phyloP scores from a whole-genome alignment of 352 stramenopile species.

The Phytophthora multivora region DNA sequence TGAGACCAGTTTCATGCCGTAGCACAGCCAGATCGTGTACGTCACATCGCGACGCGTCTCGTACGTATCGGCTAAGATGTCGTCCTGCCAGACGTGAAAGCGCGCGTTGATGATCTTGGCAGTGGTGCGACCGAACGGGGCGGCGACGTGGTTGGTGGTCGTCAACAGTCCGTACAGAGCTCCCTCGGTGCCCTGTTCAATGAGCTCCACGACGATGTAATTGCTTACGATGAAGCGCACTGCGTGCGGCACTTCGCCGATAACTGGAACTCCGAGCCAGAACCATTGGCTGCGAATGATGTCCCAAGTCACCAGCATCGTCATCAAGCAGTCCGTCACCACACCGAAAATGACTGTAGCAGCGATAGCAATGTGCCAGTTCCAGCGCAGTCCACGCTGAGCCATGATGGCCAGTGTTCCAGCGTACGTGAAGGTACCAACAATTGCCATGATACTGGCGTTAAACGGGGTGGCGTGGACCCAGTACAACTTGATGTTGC shows the following conservation, averaged over 20 bases:
- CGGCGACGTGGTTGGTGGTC: conserved; percentile 50
- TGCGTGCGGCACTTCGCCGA: conserved; percentile 55
- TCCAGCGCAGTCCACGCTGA: conserved; percentile 55
- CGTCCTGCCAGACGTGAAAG: conserved; percentile 58
- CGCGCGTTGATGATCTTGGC: conserved; percentile 61
- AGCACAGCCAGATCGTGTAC: conserved; percentile 59
- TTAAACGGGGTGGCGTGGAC: conserved; percentile 67
- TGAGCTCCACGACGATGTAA: conserved; percentile 66
- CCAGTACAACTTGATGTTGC: conserved; percentile 61
- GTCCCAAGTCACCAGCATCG: conserved; percentile 57
- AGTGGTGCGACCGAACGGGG: conserved; percentile 49
- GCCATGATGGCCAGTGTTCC: conserved; percentile 50
- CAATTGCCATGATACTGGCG: conserved; percentile 55
- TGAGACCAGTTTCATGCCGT: conserved; percentile 57
- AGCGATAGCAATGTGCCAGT: conserved; percentile 56
- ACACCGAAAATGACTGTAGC: conserved; percentile 49
- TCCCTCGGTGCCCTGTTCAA: conserved; percentile 55
- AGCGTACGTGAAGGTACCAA: conserved; percentile 54
- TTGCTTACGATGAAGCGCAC: conserved; percentile 62
- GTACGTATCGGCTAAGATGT: conserved; percentile 51
- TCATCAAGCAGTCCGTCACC: conserved; percentile 51
- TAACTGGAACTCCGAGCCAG: conserved; percentile 59
- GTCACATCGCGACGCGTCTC: conserved; percentile 60
- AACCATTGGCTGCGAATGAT: conserved; percentile 66
- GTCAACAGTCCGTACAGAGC: conserved; percentile 61